Percentiles rank a stretch among this genome's conserved stretches.
Evolutionary conservation across 345 rosid genomes (phyloP).

Genomic region (Eucalyptus camaldulensis): DNA sequence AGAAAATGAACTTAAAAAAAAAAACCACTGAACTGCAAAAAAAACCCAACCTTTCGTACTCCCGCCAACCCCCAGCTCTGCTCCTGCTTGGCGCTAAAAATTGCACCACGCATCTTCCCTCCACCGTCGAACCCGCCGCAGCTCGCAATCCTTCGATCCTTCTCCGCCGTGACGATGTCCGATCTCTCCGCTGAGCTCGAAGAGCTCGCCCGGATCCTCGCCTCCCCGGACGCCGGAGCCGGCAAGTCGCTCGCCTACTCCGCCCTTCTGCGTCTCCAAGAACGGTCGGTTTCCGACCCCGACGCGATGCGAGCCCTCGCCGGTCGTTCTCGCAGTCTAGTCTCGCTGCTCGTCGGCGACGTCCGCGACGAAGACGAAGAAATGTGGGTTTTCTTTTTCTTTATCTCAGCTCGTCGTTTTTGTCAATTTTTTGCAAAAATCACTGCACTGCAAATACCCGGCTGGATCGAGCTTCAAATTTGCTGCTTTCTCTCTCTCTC

Average conservation of each 20-base stretch:
- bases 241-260: conserved; percentile 29
- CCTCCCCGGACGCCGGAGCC: conserved; percentile 9
- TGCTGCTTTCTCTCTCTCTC: neutral
- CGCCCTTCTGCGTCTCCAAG: conserved; percentile 20
- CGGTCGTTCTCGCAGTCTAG: conserved; percentile 1
- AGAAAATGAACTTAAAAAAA: too few species aligned
- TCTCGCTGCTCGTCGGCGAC: conserved; percentile 7
- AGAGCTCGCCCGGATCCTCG: conserved; percentile 13
- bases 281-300: conserved; percentile 9
- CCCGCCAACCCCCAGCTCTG: neutral
- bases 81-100: neutral
- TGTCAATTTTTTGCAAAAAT: neutral
- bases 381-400: conserved; percentile 8
- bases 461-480: neutral
- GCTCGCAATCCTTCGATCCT: neutral
- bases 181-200: conserved; percentile 6
- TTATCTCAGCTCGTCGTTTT: neutral
- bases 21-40: neutral
- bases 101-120: neutral
- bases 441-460: neutral
- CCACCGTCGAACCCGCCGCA: neutral
- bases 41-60: neutral
- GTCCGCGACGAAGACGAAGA: conserved; percentile 26
- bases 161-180: neutral
- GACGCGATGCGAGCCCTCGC: conserved; percentile 16